These are phyloP conservation scores for Babesia ovata DNA, from an alignment of 169 alveolate genomes.

Conservation along the genomic window DNA sequence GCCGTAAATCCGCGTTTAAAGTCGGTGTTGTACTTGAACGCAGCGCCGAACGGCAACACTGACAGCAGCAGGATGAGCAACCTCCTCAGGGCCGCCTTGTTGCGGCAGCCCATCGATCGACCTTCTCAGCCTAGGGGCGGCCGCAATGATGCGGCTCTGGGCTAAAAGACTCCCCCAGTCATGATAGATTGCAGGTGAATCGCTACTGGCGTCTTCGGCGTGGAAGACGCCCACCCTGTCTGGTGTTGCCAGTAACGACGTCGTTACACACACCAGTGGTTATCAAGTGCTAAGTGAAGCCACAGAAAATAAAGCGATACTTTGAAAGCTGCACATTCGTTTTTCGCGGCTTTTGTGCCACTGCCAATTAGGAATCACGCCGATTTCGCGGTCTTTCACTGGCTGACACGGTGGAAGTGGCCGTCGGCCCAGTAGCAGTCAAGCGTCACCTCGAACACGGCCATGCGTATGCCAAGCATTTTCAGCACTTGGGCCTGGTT, in stretches of 20 bases:
- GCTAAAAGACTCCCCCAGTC: background rate
- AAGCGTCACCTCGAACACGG: conserved; percentile 39
- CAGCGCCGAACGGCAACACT: background rate
- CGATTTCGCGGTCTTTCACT: background rate
- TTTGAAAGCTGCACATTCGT: no score
- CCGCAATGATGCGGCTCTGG: background rate
- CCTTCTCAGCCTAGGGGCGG: no score
- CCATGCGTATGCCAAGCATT: conserved; percentile 57
- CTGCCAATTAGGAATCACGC: no score
- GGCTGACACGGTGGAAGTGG: conserved; percentile 11
- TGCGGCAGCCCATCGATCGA: no score
- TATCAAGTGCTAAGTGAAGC: no score
- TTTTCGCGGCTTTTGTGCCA: no score
- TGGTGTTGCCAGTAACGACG: background rate
- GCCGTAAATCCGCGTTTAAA: conserved; percentile 29
- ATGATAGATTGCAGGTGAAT: background rate
- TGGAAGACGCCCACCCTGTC: background rate
- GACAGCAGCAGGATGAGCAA: background rate
- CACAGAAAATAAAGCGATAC: no score
- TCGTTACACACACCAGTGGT: background rate
- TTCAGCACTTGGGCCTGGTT: conserved; percentile 62
- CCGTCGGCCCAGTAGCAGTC: conserved; percentile 53
- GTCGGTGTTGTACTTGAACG: conserved; percentile 14
- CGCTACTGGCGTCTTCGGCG: background rate
- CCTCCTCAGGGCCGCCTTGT: no score